phyloP scores from a whole-genome alignment of 257 asterid species.

The Penstemon newberryi region DNA sequence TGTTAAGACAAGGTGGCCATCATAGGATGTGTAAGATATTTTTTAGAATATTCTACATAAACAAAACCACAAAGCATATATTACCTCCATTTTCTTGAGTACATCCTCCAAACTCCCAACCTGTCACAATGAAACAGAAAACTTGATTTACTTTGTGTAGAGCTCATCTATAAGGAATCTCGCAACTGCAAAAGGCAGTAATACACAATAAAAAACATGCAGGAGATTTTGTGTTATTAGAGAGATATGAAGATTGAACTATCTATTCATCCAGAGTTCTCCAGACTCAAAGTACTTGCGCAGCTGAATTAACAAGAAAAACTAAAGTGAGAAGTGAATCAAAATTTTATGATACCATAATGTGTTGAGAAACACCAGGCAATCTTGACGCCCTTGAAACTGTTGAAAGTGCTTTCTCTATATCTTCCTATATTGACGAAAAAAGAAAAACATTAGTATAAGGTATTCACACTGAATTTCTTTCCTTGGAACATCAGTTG shows the following conservation, averaged over 20 bases:
- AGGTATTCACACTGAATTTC: constrained; percentile 11
- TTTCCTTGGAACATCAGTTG: constrained; percentile 4
- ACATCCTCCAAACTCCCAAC: constrained; percentile 98
- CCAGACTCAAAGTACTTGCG: constrained; percentile 22
- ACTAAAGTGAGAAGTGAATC: constrained; percentile 11
- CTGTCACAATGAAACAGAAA: constrained; percentile 40
- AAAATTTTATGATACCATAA: constrained; percentile 56
- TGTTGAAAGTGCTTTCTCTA: constrained; percentile 71
- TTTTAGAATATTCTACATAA: background rate
- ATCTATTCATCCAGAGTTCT: constrained; percentile 5
- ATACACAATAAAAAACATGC: background rate
- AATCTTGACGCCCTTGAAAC: constrained; percentile 65
- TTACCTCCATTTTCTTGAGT: constrained; percentile 91
- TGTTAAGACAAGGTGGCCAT: constrained; percentile 11
- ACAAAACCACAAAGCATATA: background rate
- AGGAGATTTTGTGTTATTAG: background rate
- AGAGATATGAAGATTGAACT: constrained; percentile 9
- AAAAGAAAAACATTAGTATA: constrained; percentile 18
- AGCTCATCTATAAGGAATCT: background rate
- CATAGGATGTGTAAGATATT: constrained; percentile 1
- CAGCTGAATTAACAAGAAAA: constrained; percentile 17
- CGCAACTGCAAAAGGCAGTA: background rate
- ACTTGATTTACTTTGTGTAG: background rate
- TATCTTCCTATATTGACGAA: constrained; percentile 63
- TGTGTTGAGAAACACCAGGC: constrained; percentile 58